Conservation (phyloP, 805 yeast genomes). For the Spathaspora sp. region DNA sequence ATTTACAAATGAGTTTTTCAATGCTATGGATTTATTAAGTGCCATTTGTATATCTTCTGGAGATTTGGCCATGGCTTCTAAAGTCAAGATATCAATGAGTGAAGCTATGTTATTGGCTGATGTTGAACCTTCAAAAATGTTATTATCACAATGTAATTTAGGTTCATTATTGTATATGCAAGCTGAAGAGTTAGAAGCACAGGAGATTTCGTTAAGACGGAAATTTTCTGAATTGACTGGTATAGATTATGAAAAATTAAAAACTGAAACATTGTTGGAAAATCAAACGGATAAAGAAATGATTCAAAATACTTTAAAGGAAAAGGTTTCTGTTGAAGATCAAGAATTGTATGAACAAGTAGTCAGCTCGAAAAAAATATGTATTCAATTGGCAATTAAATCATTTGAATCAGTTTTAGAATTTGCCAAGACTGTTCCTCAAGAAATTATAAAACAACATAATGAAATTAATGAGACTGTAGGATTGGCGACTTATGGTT, state of each 20-base stretch:
- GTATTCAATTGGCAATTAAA: slow-evolving; percentile 27
- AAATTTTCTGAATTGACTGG: slow-evolving; percentile 22
- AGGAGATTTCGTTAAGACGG: slow-evolving; percentile 30
- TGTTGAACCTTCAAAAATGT: slow-evolving; percentile 58
- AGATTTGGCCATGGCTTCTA: slow-evolving; percentile 59
- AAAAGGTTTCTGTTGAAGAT: slow-evolving; percentile 11
- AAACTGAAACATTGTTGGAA: slow-evolving; percentile 8
- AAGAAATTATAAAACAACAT: slow-evolving; percentile 17
- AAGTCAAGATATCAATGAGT: slow-evolving; percentile 59
- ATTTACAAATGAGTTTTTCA: slow-evolving; percentile 73
- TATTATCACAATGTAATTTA: slow-evolving; percentile 63
- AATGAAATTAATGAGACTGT: slow-evolving; percentile 54
- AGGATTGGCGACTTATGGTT: slow-evolving; percentile 79
- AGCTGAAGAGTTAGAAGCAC: slow-evolving; percentile 58
- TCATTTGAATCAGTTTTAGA: slow-evolving; percentile 34
- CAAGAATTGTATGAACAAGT: slow-evolving; percentile 20
- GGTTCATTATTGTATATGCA: slow-evolving; percentile 68
- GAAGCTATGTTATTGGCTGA: slow-evolving; percentile 75
- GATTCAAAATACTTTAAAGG: slow-evolving; percentile 1
- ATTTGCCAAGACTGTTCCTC: slow-evolving; percentile 28
- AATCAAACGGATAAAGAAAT: slow-evolving; percentile 3
- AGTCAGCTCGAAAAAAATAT: slow-evolving; percentile 16
- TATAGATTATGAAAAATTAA: slow-evolving; percentile 17
- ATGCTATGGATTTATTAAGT: slow-evolving; percentile 70
- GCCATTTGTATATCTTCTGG: slow-evolving; percentile 68